Evolutionary conservation across 495 filamentous ascomycete genomes (phyloP).

Genomic region (Sphaerosporella brunnea): DNA sequence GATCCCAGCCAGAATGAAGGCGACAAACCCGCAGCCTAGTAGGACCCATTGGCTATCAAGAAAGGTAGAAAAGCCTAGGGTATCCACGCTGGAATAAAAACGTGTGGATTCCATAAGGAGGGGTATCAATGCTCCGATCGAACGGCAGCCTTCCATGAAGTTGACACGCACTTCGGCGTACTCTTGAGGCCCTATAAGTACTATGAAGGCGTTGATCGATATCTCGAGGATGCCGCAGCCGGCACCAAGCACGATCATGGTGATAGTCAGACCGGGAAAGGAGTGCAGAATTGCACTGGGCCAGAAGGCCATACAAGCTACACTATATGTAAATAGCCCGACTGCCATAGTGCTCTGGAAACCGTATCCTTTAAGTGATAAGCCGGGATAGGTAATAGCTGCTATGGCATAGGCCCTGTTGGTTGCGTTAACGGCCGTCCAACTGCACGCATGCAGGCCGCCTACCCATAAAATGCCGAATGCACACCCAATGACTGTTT

Average conservation of each 20-base stretch:
- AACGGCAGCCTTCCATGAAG: constrained; percentile 51
- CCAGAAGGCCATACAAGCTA: constrained; percentile 54
- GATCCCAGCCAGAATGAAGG: constrained; percentile 41
- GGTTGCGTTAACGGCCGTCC: constrained; percentile 13
- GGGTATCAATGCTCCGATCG: constrained; percentile 39
- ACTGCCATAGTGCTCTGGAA: constrained; percentile 51
- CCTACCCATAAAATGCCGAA: neutral
- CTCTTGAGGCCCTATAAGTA: constrained; percentile 47
- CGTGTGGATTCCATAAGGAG: neutral
- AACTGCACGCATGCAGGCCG: neutral
- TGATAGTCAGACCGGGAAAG: constrained; percentile 45
- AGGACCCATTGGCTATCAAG: constrained; percentile 56
- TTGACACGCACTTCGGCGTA: constrained; percentile 50
- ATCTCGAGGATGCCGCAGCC: constrained; percentile 48
- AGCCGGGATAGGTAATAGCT: constrained; percentile 40
- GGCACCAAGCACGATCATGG: constrained; percentile 49
- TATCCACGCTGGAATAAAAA: neutral
- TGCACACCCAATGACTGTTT: constrained; percentile 35
- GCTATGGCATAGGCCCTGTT: constrained; percentile 37
- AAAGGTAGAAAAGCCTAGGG: neutral
- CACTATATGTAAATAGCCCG: constrained; percentile 45
- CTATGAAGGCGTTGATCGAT: constrained; percentile 49
- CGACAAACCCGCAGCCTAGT: constrained; percentile 49
- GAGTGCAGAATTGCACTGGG: constrained; percentile 51
- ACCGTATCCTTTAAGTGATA: constrained; percentile 43